Conservation (phyloP, 352 stramenopile species). For the Peronosclerospora sorghi region DNA sequence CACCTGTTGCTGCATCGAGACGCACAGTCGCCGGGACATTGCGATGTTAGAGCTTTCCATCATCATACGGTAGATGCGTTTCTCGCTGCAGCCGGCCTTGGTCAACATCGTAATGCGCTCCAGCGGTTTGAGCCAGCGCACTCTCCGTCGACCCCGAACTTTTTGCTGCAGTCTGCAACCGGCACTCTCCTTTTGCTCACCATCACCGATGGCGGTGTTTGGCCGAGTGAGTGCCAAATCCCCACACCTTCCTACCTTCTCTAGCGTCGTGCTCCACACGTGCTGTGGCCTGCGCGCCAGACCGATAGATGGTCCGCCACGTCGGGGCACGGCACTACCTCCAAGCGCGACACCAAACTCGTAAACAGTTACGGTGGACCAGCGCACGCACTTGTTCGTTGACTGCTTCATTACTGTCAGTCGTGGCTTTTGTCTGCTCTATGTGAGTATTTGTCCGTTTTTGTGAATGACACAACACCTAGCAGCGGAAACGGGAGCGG, state of each 20-base stretch:
- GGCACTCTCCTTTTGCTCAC: constrained; percentile 3
- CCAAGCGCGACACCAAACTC: constrained; percentile 49
- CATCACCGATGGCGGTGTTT: not conserved
- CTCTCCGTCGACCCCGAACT: constrained; percentile 5
- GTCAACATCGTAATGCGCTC: constrained; percentile 32
- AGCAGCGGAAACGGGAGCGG: constrained; percentile 1
- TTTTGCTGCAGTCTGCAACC: constrained; percentile 7
- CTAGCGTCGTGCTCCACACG: constrained; percentile 39
- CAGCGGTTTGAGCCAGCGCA: constrained; percentile 56
- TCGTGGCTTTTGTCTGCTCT: too few species aligned
- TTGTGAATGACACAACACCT: constrained; percentile 2
- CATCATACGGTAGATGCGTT: constrained; percentile 42
- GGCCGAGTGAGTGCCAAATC: constrained; percentile 14
- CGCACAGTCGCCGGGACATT: constrained; percentile 21
- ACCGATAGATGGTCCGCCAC: constrained; percentile 37
- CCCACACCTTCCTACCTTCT: constrained; percentile 22
- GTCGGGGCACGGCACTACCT: constrained; percentile 38
- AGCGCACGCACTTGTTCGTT: constrained; percentile 33
- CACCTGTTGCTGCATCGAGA: constrained; percentile 1
- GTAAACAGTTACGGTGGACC: constrained; percentile 53
- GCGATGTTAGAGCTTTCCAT: constrained; percentile 43
- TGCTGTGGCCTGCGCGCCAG: constrained; percentile 29
- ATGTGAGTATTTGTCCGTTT: too few species aligned
- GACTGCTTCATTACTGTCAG: not conserved
- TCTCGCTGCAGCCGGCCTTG: constrained; percentile 35